Base-by-base conservation (phyloP, 805 yeast genomes). In the Jamesozyma piceae region DNA sequence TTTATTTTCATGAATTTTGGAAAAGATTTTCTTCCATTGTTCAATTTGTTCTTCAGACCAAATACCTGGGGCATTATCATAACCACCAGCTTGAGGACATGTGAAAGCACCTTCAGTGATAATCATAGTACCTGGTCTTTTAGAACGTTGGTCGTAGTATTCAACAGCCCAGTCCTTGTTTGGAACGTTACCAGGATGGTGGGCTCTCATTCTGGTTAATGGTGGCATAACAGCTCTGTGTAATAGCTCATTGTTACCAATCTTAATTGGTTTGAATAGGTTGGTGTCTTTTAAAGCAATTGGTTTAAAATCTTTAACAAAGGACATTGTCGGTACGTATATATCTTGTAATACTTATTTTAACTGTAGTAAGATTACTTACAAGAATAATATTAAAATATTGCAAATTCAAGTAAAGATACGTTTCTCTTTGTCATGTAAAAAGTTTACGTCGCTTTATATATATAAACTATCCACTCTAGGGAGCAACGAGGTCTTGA, bases 41-140 rank as follows among this genome's bases (percentile, higher is more conserved):
- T 51, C 53, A 15, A 66, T 63, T 49, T 78, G 83, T 26, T 63
- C 59, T 4, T 70, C 68, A 22, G 62, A 67, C 61, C 66, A 69
- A 39, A 78, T 67, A 51, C 79, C 78, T 20, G 84, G 82, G 4
- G 66, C 72, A 26, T 57, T 45, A n/a, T 56, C 58, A 45, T 64
- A 67, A 20, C 73, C 65, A 38, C 79, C 74, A 32, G 64, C 58
- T 43, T 55, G 63, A 1, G 62, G 53, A 13, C 75, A 62, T n/a
- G 69, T 68, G 50, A 67, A 68, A 1, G 81, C 71, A 13, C 78
- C 86, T 56, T 81, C 88, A 8, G 80, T 63, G 49, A 77, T 71
- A 27, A 80, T 48, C 47, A 82, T 59, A 15, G 83, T 71, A 17
- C 87, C 87, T 17, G 74, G 73, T 43, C 63, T 60, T 37, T 63